Evolutionary conservation across 2,329 filamentous ascomycete genomes (phyloP).

Genomic region (Aspergillus ruber): DNA sequence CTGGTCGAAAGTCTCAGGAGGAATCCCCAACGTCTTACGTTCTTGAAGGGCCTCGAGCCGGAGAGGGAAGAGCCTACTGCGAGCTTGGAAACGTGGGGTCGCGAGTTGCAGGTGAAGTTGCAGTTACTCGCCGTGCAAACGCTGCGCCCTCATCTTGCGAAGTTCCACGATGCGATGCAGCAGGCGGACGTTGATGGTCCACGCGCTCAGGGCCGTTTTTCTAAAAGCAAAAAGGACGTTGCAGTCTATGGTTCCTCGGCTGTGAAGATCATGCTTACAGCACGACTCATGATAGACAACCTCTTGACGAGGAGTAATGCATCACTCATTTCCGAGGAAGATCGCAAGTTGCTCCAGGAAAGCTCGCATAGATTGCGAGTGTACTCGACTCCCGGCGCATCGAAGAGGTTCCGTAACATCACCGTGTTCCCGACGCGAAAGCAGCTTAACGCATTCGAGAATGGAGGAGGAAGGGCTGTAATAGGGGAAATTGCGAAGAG

Average conservation of each 20-base stretch:
- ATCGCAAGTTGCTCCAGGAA: slow-evolving; percentile 15
- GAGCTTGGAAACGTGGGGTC: slow-evolving; percentile 19
- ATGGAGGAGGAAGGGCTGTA: slow-evolving; percentile 3
- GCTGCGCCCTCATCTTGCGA: slow-evolving; percentile 21
- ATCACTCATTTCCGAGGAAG: slow-evolving; percentile 17
- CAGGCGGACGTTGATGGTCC: slow-evolving; percentile 5
- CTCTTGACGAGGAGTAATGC: slow-evolving; percentile 21
- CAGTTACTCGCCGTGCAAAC: slow-evolving; percentile 15
- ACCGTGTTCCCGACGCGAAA: slow-evolving; percentile 17
- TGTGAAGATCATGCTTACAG: slow-evolving; percentile 18
- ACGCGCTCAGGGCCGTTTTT: slow-evolving; percentile 3
- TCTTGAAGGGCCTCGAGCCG: slow-evolving; percentile 20
- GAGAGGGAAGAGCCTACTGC: slow-evolving; percentile 5
- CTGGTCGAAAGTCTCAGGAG: slow-evolving; percentile 19
- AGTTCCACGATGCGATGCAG: slow-evolving; percentile 24
- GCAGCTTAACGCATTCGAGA: slow-evolving; percentile 15
- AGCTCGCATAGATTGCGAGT: slow-evolving; percentile 23
- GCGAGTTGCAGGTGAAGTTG: slow-evolving; percentile 21
- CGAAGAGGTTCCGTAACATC: slow-evolving; percentile 7
- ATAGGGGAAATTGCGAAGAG: background rate
- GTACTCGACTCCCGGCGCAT: slow-evolving; percentile 21
- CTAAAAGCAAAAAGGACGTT: slow-evolving; percentile 11
- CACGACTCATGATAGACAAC: slow-evolving; percentile 31
- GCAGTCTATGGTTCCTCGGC: slow-evolving; percentile 19
- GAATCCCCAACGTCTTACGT: slow-evolving; percentile 23